Evolutionary conservation across 768 basidiomycete species (phyloP), one percentile per base, ranked within the genome.

Genomic region (Agaricus blazei): DNA sequence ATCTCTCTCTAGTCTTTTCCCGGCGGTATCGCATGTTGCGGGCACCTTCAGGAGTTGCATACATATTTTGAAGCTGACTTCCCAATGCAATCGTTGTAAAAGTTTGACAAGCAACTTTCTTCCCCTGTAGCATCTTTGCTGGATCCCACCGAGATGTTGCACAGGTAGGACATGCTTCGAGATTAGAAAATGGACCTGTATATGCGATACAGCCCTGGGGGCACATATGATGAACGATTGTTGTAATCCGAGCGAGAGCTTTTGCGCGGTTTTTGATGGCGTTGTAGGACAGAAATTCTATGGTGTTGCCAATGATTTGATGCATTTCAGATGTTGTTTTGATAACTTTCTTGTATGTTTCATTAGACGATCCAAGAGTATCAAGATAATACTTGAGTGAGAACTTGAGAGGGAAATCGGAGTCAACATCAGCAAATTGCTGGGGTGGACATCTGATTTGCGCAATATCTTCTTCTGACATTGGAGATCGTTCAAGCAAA

Each of bases 151-250:
- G 66, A 4, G 62, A 41, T 52, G 65, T 52, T 0, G 47, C 48
- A 48, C 74, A 76, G 3, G 44, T 52, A 0, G 58, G 54, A 49
- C 72, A 75, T 0, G 15, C 58, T 55, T 37, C 62, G 0, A 63
- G 52, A 3, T 62, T 27, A 0, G 42, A 42, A 15, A 62, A 70
- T 0, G 69, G 62, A 4, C 62, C 67, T 3, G 63, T 65, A 68
- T 62, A 72, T 12, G 64, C 69, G 40, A 67, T 51, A 51, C 72
- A 74, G 0, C 64, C 62, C 5, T 76, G 65, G 0, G 63, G 54
- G 48, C 77, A 81, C 77, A 80, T 80, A 55, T 80, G 70, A 15
- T 67, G 46, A 0, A 61, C 43, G 4, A 79, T 57, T 0, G 70
- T 43, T 5, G 63, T 44, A 3, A 81, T 58, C 1, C 76, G 71